Percentiles rank a stretch among this genome's conserved stretches.
Evolutionary conservation across 2,329 filamentous ascomycete species (phyloP).

Genomic region (Akanthomyces dipterigenus): DNA sequence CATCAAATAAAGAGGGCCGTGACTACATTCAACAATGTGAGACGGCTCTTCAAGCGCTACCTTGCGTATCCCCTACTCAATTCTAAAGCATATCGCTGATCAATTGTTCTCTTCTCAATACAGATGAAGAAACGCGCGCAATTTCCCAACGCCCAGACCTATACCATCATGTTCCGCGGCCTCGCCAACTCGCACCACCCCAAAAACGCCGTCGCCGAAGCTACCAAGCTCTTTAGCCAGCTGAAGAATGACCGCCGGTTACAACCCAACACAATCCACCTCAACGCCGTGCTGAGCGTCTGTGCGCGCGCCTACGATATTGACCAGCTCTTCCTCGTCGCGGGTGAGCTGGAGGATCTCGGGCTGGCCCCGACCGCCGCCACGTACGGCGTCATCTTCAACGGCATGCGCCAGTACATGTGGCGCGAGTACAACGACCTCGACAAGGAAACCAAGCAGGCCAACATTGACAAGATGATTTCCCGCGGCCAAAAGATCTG

Average conservation of each 20-base stretch:
- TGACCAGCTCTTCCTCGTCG: slow-evolving; percentile 73
- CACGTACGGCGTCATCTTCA: slow-evolving; percentile 80
- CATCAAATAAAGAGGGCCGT: slow-evolving; percentile 58
- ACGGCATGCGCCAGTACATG: slow-evolving; percentile 53
- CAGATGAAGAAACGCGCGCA: slow-evolving; percentile 94
- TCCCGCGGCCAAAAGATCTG: slow-evolving; percentile 68
- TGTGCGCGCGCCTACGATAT: slow-evolving; percentile 70
- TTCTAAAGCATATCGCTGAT: slow-evolving; percentile 2
- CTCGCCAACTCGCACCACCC: slow-evolving; percentile 55
- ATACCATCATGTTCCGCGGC: slow-evolving; percentile 74
- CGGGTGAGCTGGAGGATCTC: slow-evolving; percentile 61
- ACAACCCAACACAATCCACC: slow-evolving; percentile 70
- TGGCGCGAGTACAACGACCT: slow-evolving; percentile 21
- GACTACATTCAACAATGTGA: slow-evolving; percentile 82
- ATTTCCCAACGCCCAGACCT: slow-evolving; percentile 73
- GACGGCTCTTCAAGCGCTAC: slow-evolving; percentile 13
- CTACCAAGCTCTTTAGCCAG: slow-evolving; percentile 68
- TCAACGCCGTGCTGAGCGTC: slow-evolving; percentile 80
- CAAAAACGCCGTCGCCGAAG: slow-evolving; percentile 57
- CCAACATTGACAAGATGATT: slow-evolving; percentile 41
- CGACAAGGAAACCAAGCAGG: slow-evolving; percentile 24
- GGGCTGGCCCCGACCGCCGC: slow-evolving; percentile 54
- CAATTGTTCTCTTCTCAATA: slow-evolving; percentile 11
- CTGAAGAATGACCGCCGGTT: slow-evolving; percentile 60
- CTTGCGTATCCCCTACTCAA: not conserved